These are phyloP conservation scores for Pichia ethanolica DNA, from an alignment of 805 yeast genomes.

Conservation along the genomic window DNA sequence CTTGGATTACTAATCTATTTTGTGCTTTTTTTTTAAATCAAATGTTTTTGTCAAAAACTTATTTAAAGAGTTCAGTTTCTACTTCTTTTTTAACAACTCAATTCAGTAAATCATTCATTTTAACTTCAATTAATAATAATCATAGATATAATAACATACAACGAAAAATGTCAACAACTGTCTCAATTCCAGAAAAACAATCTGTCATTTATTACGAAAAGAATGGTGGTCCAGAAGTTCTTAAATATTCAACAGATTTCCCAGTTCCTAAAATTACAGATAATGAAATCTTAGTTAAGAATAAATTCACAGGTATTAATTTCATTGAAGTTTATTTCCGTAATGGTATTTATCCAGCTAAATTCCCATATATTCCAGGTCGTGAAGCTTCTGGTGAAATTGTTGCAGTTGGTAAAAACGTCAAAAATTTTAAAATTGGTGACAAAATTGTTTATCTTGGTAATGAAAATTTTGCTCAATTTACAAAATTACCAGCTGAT, in stretches of 20 bases:
- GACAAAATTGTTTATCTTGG: conserved; percentile 60
- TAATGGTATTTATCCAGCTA: conserved; percentile 61
- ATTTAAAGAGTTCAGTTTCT: too few relatives aligned
- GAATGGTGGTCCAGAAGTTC: conserved; percentile 51
- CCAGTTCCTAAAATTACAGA: conserved; percentile 52
- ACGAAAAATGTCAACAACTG: too few relatives aligned
- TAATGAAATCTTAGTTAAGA: conserved; percentile 62
- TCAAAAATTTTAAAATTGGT: conserved; percentile 50
- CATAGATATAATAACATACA: too few relatives aligned
- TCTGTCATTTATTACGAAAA: conserved; percentile 49
- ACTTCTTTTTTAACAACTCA: too few relatives aligned
- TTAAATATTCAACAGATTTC: conserved; percentile 44
- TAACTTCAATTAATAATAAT: too few relatives aligned
- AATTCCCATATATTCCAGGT: conserved; percentile 60
- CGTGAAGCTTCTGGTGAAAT: conserved; percentile 65
- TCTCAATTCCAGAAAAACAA: conserved; percentile 31
- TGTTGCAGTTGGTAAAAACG: conserved; percentile 55
- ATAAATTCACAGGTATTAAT: conserved; percentile 72
- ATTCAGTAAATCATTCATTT: too few relatives aligned
- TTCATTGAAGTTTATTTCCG: conserved; percentile 81
- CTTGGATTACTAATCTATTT: too few relatives aligned
- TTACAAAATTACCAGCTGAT: conserved; percentile 40
- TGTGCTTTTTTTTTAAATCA: too few relatives aligned
- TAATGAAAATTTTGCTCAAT: conserved; percentile 62
- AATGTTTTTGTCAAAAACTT: too few relatives aligned